phyloP scores from a whole-genome alignment of 768 basidiomycete species.

The Suillus spraguei region DNA sequence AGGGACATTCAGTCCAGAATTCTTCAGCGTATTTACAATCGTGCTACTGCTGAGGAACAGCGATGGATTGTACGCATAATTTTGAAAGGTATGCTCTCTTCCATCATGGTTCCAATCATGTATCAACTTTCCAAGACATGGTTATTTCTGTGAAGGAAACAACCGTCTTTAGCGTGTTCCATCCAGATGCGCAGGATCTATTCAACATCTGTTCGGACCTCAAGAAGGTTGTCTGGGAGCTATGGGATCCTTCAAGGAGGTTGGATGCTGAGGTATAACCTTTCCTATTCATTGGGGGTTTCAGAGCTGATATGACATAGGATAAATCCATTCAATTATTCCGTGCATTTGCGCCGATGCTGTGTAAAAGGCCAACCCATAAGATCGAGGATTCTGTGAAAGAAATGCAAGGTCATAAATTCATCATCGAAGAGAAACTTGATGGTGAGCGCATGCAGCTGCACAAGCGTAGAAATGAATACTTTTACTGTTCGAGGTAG shows the following conservation, averaged over 20 bases:
- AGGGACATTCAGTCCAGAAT: conserved; percentile 80
- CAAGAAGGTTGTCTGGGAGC: conserved; percentile 88
- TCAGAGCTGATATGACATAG: conserved; percentile 39
- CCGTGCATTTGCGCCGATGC: conserved; percentile 90
- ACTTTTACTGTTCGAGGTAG: conserved; percentile 90
- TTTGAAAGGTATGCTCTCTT: conserved; percentile 69
- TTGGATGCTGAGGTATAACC: conserved; percentile 56
- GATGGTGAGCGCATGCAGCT: conserved; percentile 97
- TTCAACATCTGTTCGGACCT: conserved; percentile 98
- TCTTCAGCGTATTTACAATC: conserved; percentile 75
- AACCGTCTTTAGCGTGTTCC: conserved; percentile 88
- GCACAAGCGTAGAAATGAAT: conserved; percentile 90
- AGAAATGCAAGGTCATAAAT: conserved; percentile 76
- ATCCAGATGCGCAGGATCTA: conserved; percentile 90
- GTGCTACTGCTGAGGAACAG: conserved; percentile 84
- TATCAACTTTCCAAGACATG: conserved; percentile 62
- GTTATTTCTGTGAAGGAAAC: conserved; percentile 93
- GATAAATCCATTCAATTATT: conserved; percentile 86
- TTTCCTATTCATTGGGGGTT: neutral
- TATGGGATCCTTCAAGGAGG: conserved; percentile 75
- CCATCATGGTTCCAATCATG: neutral
- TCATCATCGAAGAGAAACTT: conserved; percentile 95
- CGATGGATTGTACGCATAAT: conserved; percentile 97
- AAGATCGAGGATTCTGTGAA: conserved; percentile 84
- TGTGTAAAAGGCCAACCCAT: conserved; percentile 86